Evolutionary conservation across 805 yeast species (phyloP), one percentile per base, ranked within the genome.

Genomic region (Debaryomyces hansenii): DNA sequence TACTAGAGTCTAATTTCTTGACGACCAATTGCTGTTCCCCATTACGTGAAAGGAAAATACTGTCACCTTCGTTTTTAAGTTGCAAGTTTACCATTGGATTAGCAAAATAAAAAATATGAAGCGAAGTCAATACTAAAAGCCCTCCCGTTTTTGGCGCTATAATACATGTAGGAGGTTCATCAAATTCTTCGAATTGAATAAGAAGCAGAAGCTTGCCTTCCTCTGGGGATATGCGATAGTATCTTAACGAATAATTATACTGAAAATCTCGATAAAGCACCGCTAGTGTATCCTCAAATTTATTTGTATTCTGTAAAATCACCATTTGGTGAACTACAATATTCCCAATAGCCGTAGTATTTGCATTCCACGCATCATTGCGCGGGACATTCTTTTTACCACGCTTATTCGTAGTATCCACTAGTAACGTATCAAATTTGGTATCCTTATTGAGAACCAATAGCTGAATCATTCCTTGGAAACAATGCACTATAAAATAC

Each of bases 201-300:
- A 8, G 12, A n/a, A 39, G 21, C 34, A 15, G 20, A 10, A 39
- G 21, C 34, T 15, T 27, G 10, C 20, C 20, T 5, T 39, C 31
- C 5, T 12, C 18, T n/a, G 27, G 15, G 24, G 52, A 52, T 3
- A 67, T 28, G n/a, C 45, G 32, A 50, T 64, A 70, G 51, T 51
- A 60, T 28, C 74, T 56, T 36, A 70, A 46, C 9, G 71, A 64
- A 41, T 59, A 62, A 43, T 56, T 54, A 51, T 62, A 66, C 40
- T 65, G 66, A 40, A 63, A 64, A 44, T 69, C 73, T 18, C 74
- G 56, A 47, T 64, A 67, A 5, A 69, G 45, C 1, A 67, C 46
- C 1, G 69, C 72, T 12, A 69, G n/a, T 10, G 49, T 28, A 12
- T 41, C 28, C 4, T 11, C 5, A 15, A 11, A 16, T 4, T 34